Base-by-base conservation (phyloP, 106 monocot species). In the Chionographis japonica region DNA sequence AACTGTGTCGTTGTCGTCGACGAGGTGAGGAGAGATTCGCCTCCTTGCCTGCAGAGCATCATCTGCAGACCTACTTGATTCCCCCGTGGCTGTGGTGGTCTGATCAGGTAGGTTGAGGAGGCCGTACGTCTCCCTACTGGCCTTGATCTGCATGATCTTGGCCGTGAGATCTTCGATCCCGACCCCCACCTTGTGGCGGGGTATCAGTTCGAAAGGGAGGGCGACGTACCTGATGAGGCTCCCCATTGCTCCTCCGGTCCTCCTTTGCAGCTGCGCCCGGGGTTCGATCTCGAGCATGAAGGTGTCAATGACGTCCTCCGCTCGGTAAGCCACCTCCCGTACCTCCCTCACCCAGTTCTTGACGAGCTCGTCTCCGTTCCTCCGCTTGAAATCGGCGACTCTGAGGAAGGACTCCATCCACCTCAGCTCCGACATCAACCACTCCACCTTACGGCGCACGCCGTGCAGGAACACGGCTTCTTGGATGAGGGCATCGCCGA, bases 341-440 rank as follows among this genome's bases (percentile, higher is more conserved):
- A 78, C 43, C 8, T 73, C 50, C 19, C 41, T 68, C 37, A 77
- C 63, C 77, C 77, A 82, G 13, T 46, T 77, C 73, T 62, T 60
- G 6, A 56, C 36, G 4, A 40, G 54, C 54, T 60, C 49, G 7
- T 79, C 56, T 1, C 61, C 41, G 15, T 67, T 57, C 40, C 37
- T 69, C 17, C 43, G 46, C 6, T 74, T 77, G 5, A 19, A 4
- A 18, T 74, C 80, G 0, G 76, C 80, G 17, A 80, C 73, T 27
- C 50, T 38, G 4, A 80, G 74, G 69, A 77, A 80, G 77, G 65
- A 50, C 52, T 68, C 37, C 67, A 84, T 76, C 52, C 55, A n/a
- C 20, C 50, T 14, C 12, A 84, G 52, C 37, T 84, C 72, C 16
- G 43, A 9, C 49, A 40, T 37, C 40, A 85, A n/a, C 69, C 60